Evolutionary conservation across 805 yeast species (phyloP), one percentile per base, ranked within the genome.

Genomic region (Wickerhamiella musiphila): DNA sequence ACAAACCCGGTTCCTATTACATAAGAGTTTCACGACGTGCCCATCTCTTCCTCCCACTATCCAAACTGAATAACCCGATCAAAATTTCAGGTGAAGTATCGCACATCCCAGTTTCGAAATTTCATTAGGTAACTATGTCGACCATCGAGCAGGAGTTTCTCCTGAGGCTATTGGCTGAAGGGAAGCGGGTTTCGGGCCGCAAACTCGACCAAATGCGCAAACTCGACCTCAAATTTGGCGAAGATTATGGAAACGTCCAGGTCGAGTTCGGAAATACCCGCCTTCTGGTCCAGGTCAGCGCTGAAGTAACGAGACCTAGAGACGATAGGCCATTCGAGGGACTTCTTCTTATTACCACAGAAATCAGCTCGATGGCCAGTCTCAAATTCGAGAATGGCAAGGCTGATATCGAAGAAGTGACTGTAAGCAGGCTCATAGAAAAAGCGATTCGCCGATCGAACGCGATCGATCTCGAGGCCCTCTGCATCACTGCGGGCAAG

Each of bases 281-380:
- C 43, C 66, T 79, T 8, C 65, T 74, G 1, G 82, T 70, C 3
- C 63, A 79, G 35, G 73, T 86, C 4, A 70, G 83, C 12, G 77
- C 92, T 8, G 74, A 70, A 32, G 72, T 90, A 10, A 64, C 69
- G 4, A 67, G 69, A 36, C 98, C 98, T 1, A 75, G 65, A 40
- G 93, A 82, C 31, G 93, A 84, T 43, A 64, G 94, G 34, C 95
- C 95, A 0, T 86, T 81, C 50, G 98, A 90, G 53, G 98, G 98
- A 1, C 47, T 78, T 3, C 83, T 90, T 50, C 61, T 67, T 16
- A 83, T 90, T 10, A 69, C 77, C 31, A 78, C 93, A 2, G 96
- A 90, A 47, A 70, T 79, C 26, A 68, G 83, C 14, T 79, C 95
- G 11, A 76, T 86, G 82, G 93, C 94, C 1, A 73, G 83, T 4